Evolutionary conservation across 2,329 filamentous ascomycete genomes (phyloP).

Genomic region (Coniochaeta hoffmannii): DNA sequence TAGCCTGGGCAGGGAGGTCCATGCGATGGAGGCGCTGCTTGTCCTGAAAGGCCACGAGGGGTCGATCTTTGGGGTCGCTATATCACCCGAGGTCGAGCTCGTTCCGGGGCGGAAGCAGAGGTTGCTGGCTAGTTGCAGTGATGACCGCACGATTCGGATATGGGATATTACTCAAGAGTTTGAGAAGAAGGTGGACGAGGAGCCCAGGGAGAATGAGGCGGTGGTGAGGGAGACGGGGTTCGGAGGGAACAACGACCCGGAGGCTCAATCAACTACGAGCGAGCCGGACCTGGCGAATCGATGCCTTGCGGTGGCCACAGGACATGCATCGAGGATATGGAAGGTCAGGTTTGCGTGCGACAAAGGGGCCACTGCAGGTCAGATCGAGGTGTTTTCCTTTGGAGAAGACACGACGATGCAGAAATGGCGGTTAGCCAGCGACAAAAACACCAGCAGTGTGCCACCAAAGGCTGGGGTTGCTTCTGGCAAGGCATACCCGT

Average conservation of each 20-base stretch:
- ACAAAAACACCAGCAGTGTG: neutral
- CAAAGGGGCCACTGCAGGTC: conserved; percentile 3
- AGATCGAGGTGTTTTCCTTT: conserved; percentile 54
- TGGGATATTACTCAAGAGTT: conserved; percentile 69
- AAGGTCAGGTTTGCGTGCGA: conserved; percentile 55
- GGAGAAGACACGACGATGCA: conserved; percentile 79
- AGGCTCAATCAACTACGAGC: conserved; percentile 15
- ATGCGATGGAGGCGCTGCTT: conserved; percentile 34
- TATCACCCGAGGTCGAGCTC: conserved; percentile 51
- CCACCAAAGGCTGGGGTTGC: neutral
- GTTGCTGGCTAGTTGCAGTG: conserved; percentile 86
- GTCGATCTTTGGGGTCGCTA: conserved; percentile 83
- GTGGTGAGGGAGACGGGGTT: conserved; percentile 56
- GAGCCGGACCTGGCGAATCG: conserved; percentile 21
- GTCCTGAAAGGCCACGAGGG: conserved; percentile 71
- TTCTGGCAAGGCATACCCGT: conserved; percentile 5
- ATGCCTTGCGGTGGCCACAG: conserved; percentile 68
- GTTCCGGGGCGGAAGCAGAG: conserved; percentile 35
- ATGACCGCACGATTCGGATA: conserved; percentile 81
- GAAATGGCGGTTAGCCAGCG: conserved; percentile 45
- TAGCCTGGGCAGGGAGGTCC: conserved; percentile 21
- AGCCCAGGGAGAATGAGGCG: conserved; percentile 16
- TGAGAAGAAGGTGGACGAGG: conserved; percentile 20
- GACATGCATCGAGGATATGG: conserved; percentile 88
- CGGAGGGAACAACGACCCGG: conserved; percentile 29